A percentile compares a stretch with the other conserved stretches of the same genome.
These are phyloP conservation scores for Potentilla sterilis DNA, from an alignment of 306 rosid species.

Conservation along the genomic window DNA sequence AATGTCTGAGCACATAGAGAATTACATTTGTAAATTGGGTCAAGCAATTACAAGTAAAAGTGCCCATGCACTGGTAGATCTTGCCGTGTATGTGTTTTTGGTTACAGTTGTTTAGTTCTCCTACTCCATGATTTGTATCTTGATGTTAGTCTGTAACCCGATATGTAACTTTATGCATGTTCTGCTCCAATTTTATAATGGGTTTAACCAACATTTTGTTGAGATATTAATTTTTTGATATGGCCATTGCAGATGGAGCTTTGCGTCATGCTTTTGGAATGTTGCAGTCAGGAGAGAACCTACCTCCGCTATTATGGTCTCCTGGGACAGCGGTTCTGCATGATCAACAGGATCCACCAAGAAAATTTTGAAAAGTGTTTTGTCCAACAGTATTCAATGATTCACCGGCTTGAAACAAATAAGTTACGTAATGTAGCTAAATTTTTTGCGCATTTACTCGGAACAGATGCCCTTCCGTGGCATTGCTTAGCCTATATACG, in stretches of 20 bases:
- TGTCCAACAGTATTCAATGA: conserved; percentile 90
- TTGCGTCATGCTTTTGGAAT: conserved; percentile 78
- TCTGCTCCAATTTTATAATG: background rate
- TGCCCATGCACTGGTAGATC: background rate
- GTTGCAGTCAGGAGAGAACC: conserved; percentile 93
- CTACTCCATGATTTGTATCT: background rate
- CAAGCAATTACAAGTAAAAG: background rate
- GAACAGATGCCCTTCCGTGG: conserved; percentile 91
- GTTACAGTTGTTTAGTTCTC: background rate
- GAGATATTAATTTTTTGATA: conserved; percentile 16
- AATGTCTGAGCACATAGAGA: background rate
- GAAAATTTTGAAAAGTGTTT: conserved; percentile 92
- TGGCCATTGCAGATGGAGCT: conserved; percentile 62
- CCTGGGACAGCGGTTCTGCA: conserved; percentile 82
- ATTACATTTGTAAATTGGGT: background rate
- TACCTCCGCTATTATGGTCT: conserved; percentile 88
- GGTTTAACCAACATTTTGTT: background rate
- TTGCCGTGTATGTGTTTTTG: background rate
- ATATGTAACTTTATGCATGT: background rate
- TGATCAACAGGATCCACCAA: conserved; percentile 81
- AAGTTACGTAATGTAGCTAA: conserved; percentile 78
- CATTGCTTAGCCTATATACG: conserved; percentile 75
- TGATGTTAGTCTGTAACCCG: background rate
- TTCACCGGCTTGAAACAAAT: conserved; percentile 80
- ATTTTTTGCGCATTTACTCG: conserved; percentile 87